phyloP scores from a whole-genome alignment of 345 rosid species.

The Aurinia saxatilis region DNA sequence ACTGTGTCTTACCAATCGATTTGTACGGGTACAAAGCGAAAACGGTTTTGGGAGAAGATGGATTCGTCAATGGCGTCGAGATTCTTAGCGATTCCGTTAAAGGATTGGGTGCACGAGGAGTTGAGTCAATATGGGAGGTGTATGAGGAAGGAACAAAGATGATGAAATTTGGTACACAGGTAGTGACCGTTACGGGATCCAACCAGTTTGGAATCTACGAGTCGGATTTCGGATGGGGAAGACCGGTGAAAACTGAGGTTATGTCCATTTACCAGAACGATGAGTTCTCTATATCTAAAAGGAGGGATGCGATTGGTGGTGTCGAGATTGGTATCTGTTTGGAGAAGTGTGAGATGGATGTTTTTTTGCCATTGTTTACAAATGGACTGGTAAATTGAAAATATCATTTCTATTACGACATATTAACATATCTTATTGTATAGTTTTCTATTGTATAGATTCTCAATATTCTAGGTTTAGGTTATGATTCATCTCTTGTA shows the following conservation, averaged over 20 bases:
- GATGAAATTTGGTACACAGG: neutral
- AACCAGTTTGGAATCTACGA: neutral
- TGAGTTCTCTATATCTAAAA: slow-evolving; percentile 6
- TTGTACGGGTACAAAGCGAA: neutral
- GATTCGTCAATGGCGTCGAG: slow-evolving; percentile 4
- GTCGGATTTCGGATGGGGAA: slow-evolving; percentile 17
- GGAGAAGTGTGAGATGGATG: too few relatives aligned
- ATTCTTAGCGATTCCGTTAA: neutral
- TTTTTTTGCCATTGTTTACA: too few relatives aligned
- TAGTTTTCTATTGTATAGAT: too few relatives aligned
- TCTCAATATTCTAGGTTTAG: too few relatives aligned
- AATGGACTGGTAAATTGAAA: too few relatives aligned
- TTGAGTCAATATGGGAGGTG: neutral
- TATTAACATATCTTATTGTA: too few relatives aligned
- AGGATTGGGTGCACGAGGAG: neutral
- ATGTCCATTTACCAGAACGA: neutral
- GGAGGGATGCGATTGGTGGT: neutral
- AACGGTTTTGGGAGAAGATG: neutral
- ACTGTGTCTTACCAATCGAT: slow-evolving; percentile 14
- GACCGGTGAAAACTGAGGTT: neutral
- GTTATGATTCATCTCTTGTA: too few relatives aligned
- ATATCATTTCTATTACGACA: too few relatives aligned
- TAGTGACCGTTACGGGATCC: neutral
- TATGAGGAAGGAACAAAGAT: neutral
- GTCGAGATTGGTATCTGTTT: too few relatives aligned